A percentile compares a stretch with the other conserved stretches of the same genome.
Conservation (phyloP, 768 basidiomycete genomes). For the Psilocybe subaeruginosa region DNA sequence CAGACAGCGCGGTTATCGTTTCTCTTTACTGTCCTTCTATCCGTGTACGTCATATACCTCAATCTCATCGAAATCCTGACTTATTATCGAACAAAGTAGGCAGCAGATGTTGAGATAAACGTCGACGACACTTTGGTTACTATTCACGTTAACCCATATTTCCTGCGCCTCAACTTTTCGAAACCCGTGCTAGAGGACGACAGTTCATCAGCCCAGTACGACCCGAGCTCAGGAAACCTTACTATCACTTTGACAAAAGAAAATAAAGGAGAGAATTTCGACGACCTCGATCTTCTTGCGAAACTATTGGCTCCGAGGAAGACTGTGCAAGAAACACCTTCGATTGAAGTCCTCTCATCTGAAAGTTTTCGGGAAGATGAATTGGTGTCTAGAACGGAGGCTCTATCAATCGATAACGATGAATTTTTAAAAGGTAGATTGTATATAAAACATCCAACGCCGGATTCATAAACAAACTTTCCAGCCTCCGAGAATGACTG, state of each 20-base stretch:
- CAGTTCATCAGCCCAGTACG: slow-evolving; percentile 69
- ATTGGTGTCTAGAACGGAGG: slow-evolving; percentile 44
- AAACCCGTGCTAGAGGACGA: slow-evolving; percentile 71
- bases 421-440: slow-evolving; percentile 32
- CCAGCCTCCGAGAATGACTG: slow-evolving; percentile 79
- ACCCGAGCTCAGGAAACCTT: slow-evolving; percentile 78
- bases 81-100: slow-evolving; percentile 50
- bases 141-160: slow-evolving; percentile 84
- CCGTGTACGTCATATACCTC: slow-evolving; percentile 49
- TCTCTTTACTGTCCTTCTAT: slow-evolving; percentile 74
- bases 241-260: slow-evolving; percentile 76
- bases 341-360: slow-evolving; percentile 63
- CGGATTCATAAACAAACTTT: slow-evolving; percentile 1
- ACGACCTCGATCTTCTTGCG: slow-evolving; percentile 78
- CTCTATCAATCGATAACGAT: slow-evolving; percentile 55
- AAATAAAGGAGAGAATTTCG: slow-evolving; percentile 64
- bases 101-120: slow-evolving; percentile 79
- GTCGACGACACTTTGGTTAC: slow-evolving; percentile 73
- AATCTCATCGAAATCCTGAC: neutral
- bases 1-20: slow-evolving; percentile 53
- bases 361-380: slow-evolving; percentile 35
- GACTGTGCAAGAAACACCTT: slow-evolving; percentile 31
- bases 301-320: slow-evolving; percentile 75
- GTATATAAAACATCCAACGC: too few species aligned
- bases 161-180: slow-evolving; percentile 77